Evolutionary conservation across 352 stramenopile species (phyloP), one percentile per base, ranked within the genome.

Genomic region (Globisporangium yorkense): DNA sequence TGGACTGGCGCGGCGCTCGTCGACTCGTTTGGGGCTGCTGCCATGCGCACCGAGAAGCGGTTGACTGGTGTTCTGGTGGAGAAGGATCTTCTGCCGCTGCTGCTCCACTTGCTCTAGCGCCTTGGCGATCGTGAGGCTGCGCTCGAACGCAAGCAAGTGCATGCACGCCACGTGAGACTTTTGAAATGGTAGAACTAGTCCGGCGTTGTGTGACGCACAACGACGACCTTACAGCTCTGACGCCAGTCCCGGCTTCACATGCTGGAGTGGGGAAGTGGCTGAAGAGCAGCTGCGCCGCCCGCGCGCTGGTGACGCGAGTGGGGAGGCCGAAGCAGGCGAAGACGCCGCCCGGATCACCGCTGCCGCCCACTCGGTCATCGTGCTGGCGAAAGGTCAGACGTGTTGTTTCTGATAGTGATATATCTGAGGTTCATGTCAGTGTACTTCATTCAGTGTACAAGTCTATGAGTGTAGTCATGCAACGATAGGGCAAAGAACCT

Each of bases 31-130:
- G 27, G 29, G 20, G 33, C 21, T 61, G 24, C 10, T 18, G 56
- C 16, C 33, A 12, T 12, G 4, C 51, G 59, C 2, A 53, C 6
- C 61, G 8, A 56, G 59, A 54, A 4, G 63, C 49, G 1, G 64
- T 48, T 37, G 65, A 59, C 37, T 74, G 60, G 39, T 65, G 71
- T 20, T 41, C 27, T 29, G 55, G 65, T 55, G 71, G 72, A 41
- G 59, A 13, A 79, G 61, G 35, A 79, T 49, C 29, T 71, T 55
- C n/a, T 57, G 60, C 16, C 66, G 62, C 41, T 79, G 70, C n/a
- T 56, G 29, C 37, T 69, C 72, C 37, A 79, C 70, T 49, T 70
- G 51, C 52, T 77, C 62, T 29, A 81, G 46, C 18, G 70, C 70
- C 56, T 51, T 75, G 40, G 67, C 57, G 10, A 81, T 51, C 51